phyloP scores from a whole-genome alignment of 2,329 filamentous ascomycete species.

The Grosmannia huntii region DNA sequence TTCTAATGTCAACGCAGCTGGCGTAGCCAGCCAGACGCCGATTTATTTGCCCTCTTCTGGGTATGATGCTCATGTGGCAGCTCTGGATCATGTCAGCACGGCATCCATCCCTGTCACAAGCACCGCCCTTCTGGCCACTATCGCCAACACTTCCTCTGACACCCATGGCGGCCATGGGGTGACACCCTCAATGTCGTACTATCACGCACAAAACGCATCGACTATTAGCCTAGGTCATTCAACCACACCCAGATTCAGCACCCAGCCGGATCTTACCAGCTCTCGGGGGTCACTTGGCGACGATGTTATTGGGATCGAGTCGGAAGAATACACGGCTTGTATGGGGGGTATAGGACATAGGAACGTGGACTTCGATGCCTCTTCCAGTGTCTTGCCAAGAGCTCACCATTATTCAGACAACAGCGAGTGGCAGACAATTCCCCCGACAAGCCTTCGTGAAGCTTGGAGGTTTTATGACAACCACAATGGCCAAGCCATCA shows the following conservation, averaged over 20 bases:
- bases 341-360: not conserved
- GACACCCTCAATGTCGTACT: not conserved
- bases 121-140: not conserved
- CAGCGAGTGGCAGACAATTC: not conserved
- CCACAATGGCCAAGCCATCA: not conserved
- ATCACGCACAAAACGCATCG: not conserved
- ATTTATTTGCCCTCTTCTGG: not conserved
- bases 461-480: not conserved
- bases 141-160: not conserved
- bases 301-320: not conserved
- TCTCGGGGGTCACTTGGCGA: not conserved
- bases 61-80: not conserved
- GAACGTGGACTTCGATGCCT: not conserved
- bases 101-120: not conserved
- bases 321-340: not conserved
- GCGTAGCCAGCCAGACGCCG: not conserved
- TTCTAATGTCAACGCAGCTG: not conserved
- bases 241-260: not conserved
- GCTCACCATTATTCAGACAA: not conserved
- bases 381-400: not conserved
- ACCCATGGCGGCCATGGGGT: not conserved
- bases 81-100: not conserved
- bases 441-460: not conserved
- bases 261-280: not conserved
- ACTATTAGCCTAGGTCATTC: not conserved